Evolutionary conservation across 2,329 filamentous ascomycete species (phyloP).

Genomic region (Ramichloridium luteum): DNA sequence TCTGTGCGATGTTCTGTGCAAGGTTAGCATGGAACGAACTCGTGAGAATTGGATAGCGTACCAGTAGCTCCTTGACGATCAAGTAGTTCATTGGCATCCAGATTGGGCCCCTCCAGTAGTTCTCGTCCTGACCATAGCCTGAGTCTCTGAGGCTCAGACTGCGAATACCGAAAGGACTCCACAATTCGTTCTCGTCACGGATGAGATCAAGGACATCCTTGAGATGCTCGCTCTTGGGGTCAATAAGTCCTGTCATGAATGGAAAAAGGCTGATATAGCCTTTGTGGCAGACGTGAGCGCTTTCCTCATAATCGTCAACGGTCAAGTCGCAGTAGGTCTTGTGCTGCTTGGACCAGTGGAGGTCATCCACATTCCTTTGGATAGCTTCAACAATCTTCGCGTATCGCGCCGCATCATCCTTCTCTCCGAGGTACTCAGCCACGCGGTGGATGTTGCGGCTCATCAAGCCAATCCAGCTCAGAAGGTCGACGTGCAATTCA

Average conservation of each 20-base stretch:
- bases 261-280: slow-evolving; percentile 92
- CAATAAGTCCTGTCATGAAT: slow-evolving; percentile 72
- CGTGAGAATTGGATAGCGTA: slow-evolving; percentile 44
- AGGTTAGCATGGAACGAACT: slow-evolving; percentile 3
- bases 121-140: slow-evolving; percentile 81
- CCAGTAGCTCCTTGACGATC: slow-evolving; percentile 62
- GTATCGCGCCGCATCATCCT: slow-evolving; percentile 65
- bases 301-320: slow-evolving; percentile 90
- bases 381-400: slow-evolving; percentile 63
- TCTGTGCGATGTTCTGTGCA: slow-evolving; percentile 50
- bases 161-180: slow-evolving; percentile 76
- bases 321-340: slow-evolving; percentile 89
- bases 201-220: slow-evolving; percentile 67
- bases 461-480: slow-evolving; percentile 98
- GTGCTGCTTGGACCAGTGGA: slow-evolving; percentile 78
- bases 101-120: slow-evolving; percentile 91
- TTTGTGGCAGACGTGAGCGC: slow-evolving; percentile 82
- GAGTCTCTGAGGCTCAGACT: slow-evolving; percentile 75
- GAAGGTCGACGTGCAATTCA: slow-evolving; percentile 87
- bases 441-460: slow-evolving; percentile 72
- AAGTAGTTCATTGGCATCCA: slow-evolving; percentile 98
- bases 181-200: slow-evolving; percentile 71
- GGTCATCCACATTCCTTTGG: slow-evolving; percentile 71
- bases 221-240: slow-evolving; percentile 60
- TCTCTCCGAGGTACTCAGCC: slow-evolving; percentile 59